phyloP scores from a whole-genome alignment of 345 rosid species.

The Cardamine chenopodiifolia region DNA sequence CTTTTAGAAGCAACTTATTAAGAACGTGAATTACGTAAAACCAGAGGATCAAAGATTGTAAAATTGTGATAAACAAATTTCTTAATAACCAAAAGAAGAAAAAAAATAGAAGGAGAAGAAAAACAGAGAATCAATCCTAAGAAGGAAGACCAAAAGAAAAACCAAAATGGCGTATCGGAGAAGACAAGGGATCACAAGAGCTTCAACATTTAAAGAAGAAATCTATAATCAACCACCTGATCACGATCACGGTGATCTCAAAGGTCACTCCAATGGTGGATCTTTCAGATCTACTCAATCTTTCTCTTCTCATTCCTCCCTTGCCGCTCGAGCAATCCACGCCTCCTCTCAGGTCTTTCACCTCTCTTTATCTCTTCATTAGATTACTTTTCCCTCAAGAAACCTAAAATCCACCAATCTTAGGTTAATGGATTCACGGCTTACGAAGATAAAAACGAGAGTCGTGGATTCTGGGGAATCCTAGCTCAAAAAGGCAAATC shows the following conservation, averaged over 20 bases:
- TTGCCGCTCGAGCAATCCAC: constrained; percentile 88
- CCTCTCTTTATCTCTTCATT: not conserved
- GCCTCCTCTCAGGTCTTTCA: constrained; percentile 67
- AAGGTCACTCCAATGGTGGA: constrained; percentile 37
- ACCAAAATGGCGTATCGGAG: constrained; percentile 85
- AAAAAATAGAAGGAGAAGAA: not conserved
- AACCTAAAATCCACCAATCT: constrained; percentile 9
- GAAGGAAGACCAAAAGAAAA: not conserved
- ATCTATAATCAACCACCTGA: constrained; percentile 46
- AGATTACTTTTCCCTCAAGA: not conserved
- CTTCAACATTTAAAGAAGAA: constrained; percentile 88
- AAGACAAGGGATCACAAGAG: constrained; percentile 74
- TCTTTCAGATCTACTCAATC: constrained; percentile 48
- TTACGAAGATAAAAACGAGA: constrained; percentile 52
- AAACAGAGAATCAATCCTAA: not conserved
- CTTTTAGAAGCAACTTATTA: constrained; percentile 3
- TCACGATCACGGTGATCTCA: constrained; percentile 33
- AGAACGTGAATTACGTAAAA: constrained; percentile 44
- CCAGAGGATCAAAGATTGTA: constrained; percentile 39
- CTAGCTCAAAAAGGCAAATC: constrained; percentile 87
- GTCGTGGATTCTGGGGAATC: constrained; percentile 81
- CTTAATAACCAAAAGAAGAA: not conserved
- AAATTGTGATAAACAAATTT: constrained; percentile 14
- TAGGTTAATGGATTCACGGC: constrained; percentile 68
- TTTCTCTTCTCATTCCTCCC: constrained; percentile 49